These are phyloP conservation scores for Trapa bicornis DNA, from an alignment of 345 rosid genomes.

Conservation along the genomic window DNA sequence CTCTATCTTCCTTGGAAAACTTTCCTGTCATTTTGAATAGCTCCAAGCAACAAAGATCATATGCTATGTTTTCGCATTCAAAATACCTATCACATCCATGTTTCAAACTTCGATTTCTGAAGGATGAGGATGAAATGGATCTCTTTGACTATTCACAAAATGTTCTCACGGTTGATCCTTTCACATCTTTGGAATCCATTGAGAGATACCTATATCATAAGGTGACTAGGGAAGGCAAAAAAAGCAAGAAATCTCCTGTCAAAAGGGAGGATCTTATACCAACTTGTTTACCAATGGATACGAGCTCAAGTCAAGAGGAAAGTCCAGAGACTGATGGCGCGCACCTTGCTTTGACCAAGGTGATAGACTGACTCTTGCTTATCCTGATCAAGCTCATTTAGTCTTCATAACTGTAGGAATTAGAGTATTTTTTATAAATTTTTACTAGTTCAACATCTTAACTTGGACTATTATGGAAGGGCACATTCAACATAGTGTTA, in stretches of 20 bases:
- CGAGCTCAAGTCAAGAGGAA: background rate
- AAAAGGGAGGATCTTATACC: constrained; percentile 20
- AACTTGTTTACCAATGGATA: background rate
- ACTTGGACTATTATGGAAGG: background rate
- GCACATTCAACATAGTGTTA: background rate
- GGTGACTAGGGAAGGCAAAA: constrained; percentile 28
- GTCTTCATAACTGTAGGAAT: background rate
- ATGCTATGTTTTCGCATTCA: constrained; percentile 54
- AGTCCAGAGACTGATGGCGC: background rate
- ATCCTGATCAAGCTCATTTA: background rate
- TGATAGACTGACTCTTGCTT: background rate
- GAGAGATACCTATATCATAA: constrained; percentile 55
- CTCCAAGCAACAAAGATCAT: constrained; percentile 47
- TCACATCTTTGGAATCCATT: constrained; percentile 50
- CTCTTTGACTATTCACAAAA: constrained; percentile 47
- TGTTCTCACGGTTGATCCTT: constrained; percentile 62
- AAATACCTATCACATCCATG: constrained; percentile 43
- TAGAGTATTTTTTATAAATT: background rate
- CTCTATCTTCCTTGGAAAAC: constrained; percentile 69
- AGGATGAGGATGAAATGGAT: constrained; percentile 54
- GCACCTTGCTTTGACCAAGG: background rate
- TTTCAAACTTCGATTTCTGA: constrained; percentile 56
- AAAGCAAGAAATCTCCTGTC: constrained; percentile 21
- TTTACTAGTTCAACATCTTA: background rate
- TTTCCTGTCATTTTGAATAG: constrained; percentile 59